Evolutionary conservation across 805 yeast species (phyloP), one percentile per base, ranked within the genome.

Genomic region (Myxozyma lipomycoides): DNA sequence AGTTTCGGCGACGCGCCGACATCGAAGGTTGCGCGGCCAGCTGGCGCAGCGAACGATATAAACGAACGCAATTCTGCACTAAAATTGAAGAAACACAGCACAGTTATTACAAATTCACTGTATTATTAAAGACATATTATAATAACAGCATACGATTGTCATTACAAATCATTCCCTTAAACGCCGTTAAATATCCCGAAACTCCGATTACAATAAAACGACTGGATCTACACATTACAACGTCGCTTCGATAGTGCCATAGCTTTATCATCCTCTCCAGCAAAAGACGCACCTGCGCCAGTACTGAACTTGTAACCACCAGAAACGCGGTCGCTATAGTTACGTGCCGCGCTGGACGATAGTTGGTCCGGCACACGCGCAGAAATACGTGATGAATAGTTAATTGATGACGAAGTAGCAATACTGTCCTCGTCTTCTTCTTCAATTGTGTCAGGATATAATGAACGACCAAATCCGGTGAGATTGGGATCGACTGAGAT

Each of bases 381-480:
- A 7, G 12, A 28, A 7, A 12, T 7, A 28, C 32, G 32, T 9
- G 32, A 9, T 28, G 12, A 9, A 28, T 9, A 28, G 12, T 28
- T 7, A 28, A 28, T 12, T 28, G 32, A 28, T 12, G 32, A 28
- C 32, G 32, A 28, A 6, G 39, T 7, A 7, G 39, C n/a, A 18
- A 7, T n/a, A 7, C 39, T 9, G 7, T 44, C 40, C 15, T 34
- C 32, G 12, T 46, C 40, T 19, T 45, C 44, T 23, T 45, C 49
- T 9, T 19, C 19, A 15, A 45, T 45, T 9, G 49, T 45, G 4
- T 43, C 44, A 24, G 49, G 49, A 22, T 24, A 17, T 35, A 10
- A n/a, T 15, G 38, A 35, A 35, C 32, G 32, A 28, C 12, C 12
- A 12, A 12, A 28, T 9, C 12, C 7, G 12, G 12, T 9, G 32